Conservation (phyloP, 495 filamentous ascomycete genomes). For the Penicillium coffeae region DNA sequence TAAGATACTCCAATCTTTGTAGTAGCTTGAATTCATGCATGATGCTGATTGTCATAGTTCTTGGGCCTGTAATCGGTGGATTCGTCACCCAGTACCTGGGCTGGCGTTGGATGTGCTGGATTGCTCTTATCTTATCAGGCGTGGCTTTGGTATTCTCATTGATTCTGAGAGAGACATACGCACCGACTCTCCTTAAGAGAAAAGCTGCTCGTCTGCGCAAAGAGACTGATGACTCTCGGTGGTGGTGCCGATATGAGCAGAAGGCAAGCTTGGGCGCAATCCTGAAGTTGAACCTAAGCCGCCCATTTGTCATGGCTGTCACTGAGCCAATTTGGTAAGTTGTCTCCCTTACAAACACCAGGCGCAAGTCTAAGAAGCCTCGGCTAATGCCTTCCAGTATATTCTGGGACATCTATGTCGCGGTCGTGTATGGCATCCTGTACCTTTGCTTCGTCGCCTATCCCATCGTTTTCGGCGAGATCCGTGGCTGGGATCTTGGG, state of each 20-base stretch:
- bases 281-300: conserved; percentile 66
- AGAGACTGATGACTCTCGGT: conserved; percentile 69
- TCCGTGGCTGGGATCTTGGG: conserved; percentile 68
- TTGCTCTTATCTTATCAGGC: conserved; percentile 65
- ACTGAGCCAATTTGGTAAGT: conserved; percentile 78
- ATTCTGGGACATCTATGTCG: conserved; percentile 76
- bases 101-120: conserved; percentile 83
- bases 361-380: too few relatives aligned
- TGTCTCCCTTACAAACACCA: too few relatives aligned
- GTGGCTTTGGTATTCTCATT: conserved; percentile 49
- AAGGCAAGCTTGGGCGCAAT: conserved; percentile 50
- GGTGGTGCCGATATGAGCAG: conserved; percentile 74
- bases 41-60: conserved; percentile 10
- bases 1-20: conserved; percentile 7
- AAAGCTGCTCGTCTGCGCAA: conserved; percentile 68
- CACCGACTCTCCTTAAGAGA: conserved; percentile 64
- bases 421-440: conserved; percentile 64
- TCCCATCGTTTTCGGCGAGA: conserved; percentile 69
- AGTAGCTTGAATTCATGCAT: background rate
- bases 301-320: conserved; percentile 73
- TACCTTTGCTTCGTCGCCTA: conserved; percentile 84
- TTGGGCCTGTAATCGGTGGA: conserved; percentile 65
- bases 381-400: conserved; percentile 33
- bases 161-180: conserved; percentile 71
- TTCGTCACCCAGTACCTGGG: conserved; percentile 69